phyloP scores from a whole-genome alignment of 202 grass and related monocot genomes.

The Zizania palustris region DNA sequence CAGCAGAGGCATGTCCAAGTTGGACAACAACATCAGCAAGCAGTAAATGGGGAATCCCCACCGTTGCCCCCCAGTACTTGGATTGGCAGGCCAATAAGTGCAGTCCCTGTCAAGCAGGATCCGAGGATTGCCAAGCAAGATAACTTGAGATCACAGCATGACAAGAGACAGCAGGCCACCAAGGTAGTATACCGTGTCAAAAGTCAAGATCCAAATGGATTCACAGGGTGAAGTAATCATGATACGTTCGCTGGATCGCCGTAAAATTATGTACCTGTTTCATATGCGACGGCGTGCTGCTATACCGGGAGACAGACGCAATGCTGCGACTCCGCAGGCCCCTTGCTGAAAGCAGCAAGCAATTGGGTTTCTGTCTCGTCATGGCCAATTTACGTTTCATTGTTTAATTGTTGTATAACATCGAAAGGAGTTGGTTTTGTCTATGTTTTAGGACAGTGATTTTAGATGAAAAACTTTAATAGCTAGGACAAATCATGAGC shows the following conservation, averaged over 20 bases:
- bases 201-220: conserved; percentile 37
- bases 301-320: neutral
- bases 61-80: conserved; percentile 79
- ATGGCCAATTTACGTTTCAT: neutral
- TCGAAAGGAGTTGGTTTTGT: conserved; percentile 25
- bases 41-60: conserved; percentile 53
- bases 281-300: neutral
- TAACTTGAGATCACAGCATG: conserved; percentile 46
- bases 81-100: conserved; percentile 70
- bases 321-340: neutral
- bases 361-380: conserved; percentile 21
- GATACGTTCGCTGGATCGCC: conserved; percentile 3
- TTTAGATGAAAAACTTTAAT: conserved; percentile 27
- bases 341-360: conserved; percentile 14
- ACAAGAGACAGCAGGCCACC: conserved; percentile 57
- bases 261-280: conserved; percentile 8
- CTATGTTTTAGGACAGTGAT: conserved; percentile 37
- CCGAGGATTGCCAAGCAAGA: conserved; percentile 50
- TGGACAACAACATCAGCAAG: conserved; percentile 34
- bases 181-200: conserved; percentile 66
- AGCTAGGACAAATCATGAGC: conserved; percentile 40
- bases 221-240: conserved; percentile 42
- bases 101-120: conserved; percentile 49
- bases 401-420: conserved; percentile 46
- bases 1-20: conserved; percentile 39